These are phyloP conservation scores for Penicillium roqueforti DNA, from an alignment of 495 filamentous ascomycete genomes.

Conservation along the genomic window DNA sequence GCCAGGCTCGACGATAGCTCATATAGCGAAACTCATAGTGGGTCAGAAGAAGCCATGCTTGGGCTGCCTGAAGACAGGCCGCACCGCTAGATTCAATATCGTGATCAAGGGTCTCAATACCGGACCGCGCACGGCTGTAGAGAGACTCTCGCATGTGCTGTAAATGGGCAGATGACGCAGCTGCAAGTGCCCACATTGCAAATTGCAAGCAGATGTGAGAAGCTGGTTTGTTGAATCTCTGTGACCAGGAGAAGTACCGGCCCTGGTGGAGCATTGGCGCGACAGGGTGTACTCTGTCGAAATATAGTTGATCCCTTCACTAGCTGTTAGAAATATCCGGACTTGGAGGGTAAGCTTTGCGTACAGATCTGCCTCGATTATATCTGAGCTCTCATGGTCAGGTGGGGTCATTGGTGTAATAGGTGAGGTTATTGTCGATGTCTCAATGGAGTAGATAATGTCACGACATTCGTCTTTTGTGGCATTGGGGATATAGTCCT, in stretches of 20 bases:
- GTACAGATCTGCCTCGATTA: constrained; percentile 8
- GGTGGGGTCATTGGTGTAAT: background rate
- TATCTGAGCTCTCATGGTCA: background rate
- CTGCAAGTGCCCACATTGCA: constrained; percentile 55
- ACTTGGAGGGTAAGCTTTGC: background rate
- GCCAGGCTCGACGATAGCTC: constrained; percentile 45
- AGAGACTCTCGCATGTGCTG: constrained; percentile 41
- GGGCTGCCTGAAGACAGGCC: constrained; percentile 39
- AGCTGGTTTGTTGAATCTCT: constrained; percentile 23
- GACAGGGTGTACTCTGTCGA: constrained; percentile 54
- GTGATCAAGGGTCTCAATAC: constrained; percentile 31
- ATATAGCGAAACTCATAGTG: constrained; percentile 51
- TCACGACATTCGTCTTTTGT: background rate
- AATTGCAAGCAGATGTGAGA: constrained; percentile 45
- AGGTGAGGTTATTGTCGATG: background rate
- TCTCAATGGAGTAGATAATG: background rate
- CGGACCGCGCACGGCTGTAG: constrained; percentile 46
- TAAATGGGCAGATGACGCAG: constrained; percentile 50
- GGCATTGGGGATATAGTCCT: background rate
- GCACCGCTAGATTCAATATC: background rate
- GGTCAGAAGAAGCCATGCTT: constrained; percentile 52
- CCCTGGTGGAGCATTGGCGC: constrained; percentile 50
- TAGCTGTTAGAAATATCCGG: constrained; percentile 15
- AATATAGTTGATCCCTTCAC: constrained; percentile 53
- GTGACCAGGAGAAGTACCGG: constrained; percentile 39